phyloP scores from a whole-genome alignment of 805 yeast species.

The Yarrowia deformans region DNA sequence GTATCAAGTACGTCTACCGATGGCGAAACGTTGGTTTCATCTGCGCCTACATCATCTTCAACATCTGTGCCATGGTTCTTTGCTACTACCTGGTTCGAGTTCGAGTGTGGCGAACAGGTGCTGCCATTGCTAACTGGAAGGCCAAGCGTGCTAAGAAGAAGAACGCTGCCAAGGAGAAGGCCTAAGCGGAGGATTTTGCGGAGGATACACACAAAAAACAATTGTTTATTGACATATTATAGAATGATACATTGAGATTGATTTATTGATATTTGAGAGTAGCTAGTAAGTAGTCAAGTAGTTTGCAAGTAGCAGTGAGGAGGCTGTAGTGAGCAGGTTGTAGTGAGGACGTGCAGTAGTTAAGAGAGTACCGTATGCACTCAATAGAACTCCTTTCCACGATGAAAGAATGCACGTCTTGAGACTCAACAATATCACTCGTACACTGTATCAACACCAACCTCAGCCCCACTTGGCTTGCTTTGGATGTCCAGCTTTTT shows the following conservation, averaged over 20 bases:
- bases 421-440: too few species aligned
- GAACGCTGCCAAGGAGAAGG: conserved; percentile 6
- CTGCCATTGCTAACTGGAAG: conserved; percentile 37
- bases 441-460: too few species aligned
- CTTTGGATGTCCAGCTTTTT: not conserved
- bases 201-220: conserved; percentile 15
- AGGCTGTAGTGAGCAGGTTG: too few species aligned
- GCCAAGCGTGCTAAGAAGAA: conserved; percentile 36
- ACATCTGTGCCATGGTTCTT: conserved; percentile 52
- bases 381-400: too few species aligned
- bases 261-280: conserved; percentile 2
- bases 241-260: conserved; percentile 29
- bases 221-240: conserved; percentile 24
- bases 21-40: conserved; percentile 75
- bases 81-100: conserved; percentile 49
- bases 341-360: too few species aligned
- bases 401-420: too few species aligned
- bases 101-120: conserved; percentile 40
- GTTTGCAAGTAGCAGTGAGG: not conserved
- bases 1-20: conserved; percentile 56
- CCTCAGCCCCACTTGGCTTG: not conserved
- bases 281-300: not conserved
- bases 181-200: conserved; percentile 19
- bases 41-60: conserved; percentile 64
- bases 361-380: too few species aligned